Base-by-base conservation (phyloP, 2,329 filamentous ascomycete genomes). In the Aspergillus aculeatinus region DNA sequence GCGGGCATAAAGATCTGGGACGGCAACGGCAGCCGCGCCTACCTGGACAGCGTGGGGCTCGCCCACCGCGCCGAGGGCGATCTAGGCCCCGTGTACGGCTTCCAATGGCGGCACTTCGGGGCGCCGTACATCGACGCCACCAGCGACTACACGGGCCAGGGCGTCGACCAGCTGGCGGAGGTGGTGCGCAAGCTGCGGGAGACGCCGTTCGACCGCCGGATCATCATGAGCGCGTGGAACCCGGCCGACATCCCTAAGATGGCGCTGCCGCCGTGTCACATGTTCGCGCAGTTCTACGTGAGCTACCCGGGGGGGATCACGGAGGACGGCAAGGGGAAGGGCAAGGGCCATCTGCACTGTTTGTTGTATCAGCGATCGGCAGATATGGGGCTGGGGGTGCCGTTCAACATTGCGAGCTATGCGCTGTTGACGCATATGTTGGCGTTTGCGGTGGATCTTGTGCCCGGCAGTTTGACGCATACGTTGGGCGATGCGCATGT, bases 401-500 rank as follows among this genome's bases (percentile, higher is more conserved):
- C 95, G 1, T 99, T 99, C 81, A 99, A 99, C 75, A 98, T 99
- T 70, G 95, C 94, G 1, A 91, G 87, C 65, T 99, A 99, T 78
- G 92, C 95, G 35, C 81, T 99, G 59, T 81, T 99, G 47, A 97
- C 93, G 48, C 93, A 98, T 76, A 98, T 99, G 89, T 80, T 99
- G 51, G 94, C 95, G 0, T 89, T 93, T 72, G 92, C 90, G 11
- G 92, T 90, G 71, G 89, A 93, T 67, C 77, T 99, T 57, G 85
- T 91, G 0, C 92, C 95, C 0, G 95, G 94, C 0, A 94, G 86
- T 55, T 83, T 99, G 63, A 95, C 92, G 44, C 95, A 98, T 76
- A 92, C 92, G 52, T 96, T 99, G 92, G 95, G 95, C 14, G 95
- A 99, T 76, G 92, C 94, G n/a, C 95, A 99, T 76, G 89, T 99